Evolutionary conservation across 1,139 yeast genomes (phyloP), one percentile per base, ranked within the genome.

Genomic region (Protomyces arabidopsidicola): DNA sequence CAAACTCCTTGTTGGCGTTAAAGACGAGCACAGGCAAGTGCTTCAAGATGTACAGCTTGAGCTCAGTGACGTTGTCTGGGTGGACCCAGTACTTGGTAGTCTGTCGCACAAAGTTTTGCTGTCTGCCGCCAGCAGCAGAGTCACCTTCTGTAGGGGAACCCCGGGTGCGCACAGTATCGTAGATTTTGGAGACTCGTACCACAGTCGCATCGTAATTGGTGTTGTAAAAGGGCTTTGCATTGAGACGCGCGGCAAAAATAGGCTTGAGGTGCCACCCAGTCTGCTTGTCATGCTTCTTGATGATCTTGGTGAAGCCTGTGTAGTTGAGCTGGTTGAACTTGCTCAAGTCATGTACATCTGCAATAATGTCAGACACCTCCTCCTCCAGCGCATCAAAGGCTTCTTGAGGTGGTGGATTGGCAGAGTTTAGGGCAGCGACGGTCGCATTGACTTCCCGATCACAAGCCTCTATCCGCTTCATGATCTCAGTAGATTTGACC

Each of bases 1-100:
- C 97, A 71, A 93, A 93, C 75, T 93, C 98, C 78, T 93, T 93
- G 73, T 90, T 91, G 59, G 98, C 86, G 73, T 93, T 93, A 82
- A 93, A 93, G 45, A 93, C 98, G 69, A 93, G 82, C 39, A 93
- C 98, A 1, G 98, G 98, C 71, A 93, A 81, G 76, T 93, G 98
- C 77, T 93, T 91, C 74, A 93, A 81, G 69, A 93, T 86, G 69
- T 90, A 88, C 73, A 93, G 82, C 77, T 93, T 93, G 75, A 93
- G 82, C 77, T 93, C 98, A n/a, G 98, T 93, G 73, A 93, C 91
- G 75, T 93, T 93, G 76, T 93, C 98, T 9, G 97, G 97, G 74
- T 93, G 98, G 36, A 93, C 98, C 98, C 98, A 93, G 77, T 93
- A 93, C 64, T 93, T 93, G 20, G 98, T 93, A 20, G 98, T 93